Evolutionary conservation across 2,329 filamentous ascomycete genomes (phyloP), one percentile per base, ranked within the genome.

Genomic region (Cadophora malorum): DNA sequence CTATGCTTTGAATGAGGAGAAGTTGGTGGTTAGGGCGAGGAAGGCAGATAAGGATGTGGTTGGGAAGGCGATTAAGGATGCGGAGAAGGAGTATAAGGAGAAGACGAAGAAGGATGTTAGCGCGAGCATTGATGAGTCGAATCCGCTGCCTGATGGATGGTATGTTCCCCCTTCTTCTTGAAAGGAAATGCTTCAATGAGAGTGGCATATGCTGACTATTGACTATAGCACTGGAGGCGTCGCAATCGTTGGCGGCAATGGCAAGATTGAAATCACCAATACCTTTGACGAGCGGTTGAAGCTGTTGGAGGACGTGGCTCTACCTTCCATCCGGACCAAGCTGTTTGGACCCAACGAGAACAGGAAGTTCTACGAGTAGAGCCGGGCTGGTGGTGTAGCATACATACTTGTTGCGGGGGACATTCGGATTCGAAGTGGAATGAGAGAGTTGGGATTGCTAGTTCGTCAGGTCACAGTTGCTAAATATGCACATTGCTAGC

Each of bases 211-310:
- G 72, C 70, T 72, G 61, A 72, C 38, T 21, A 4, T 19, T 35
- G 45, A 63, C 47, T 25, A 70, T 74, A 98, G 96, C 76, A 86
- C 94, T 69, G 96, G 96, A 69, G 96, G 96, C 76, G 85, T 97
- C 67, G 80, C 87, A 67, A 89, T 99, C 72, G 82, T 97, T 65
- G 93, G 94, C 72, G 90, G 91, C 74, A 86, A 85, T 72, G 96
- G 96, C 79, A 97, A 95, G 86, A 98, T 99, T 79, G 94, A 97
- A 77, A 95, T 99, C 81, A 94, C 97, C 87, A 98, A 99, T 85
- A 98, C 96, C 65, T 92, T 98, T 74, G 96, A 98, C 79, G 92
- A 97, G 79, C 90, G 96, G 73, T 85, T 99, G 80, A 88, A 87
- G 77, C 85, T 98, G 69, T 88, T 98, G 72, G 91, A 97, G 82